Evolutionary conservation across 768 basidiomycete genomes (phyloP).

Genomic region (Lactifluus pinguis): DNA sequence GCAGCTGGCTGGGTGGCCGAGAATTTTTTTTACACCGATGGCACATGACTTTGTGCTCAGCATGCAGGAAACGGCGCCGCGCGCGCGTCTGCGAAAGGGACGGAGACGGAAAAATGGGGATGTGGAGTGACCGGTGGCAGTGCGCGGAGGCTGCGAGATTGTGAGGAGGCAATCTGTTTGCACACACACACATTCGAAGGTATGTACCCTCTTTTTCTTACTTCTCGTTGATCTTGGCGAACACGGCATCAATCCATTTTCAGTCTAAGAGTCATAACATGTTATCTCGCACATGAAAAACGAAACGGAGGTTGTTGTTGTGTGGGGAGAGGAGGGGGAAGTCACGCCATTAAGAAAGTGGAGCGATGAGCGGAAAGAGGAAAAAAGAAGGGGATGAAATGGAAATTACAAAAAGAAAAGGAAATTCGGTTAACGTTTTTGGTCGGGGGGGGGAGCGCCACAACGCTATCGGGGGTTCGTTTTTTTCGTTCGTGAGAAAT

Average conservation of each 20-base stretch:
- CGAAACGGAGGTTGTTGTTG: not conserved
- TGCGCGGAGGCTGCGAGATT: not conserved
- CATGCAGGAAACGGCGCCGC: not conserved
- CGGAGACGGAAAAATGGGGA: not conserved
- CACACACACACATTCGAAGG: not conserved
- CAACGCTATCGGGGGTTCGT: constrained; percentile 12
- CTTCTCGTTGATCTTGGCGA: not conserved
- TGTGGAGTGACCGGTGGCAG: not conserved
- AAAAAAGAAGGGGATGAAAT: not conserved
- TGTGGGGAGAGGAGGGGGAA: not conserved
- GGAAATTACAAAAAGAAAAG: constrained; percentile 1
- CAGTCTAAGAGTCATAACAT: not conserved
- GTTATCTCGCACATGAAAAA: not conserved
- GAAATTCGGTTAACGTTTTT: not conserved
- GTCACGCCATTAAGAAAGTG: not conserved
- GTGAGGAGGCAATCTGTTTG: not conserved
- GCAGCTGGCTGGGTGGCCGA: not conserved
- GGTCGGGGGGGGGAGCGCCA: constrained; percentile 1
- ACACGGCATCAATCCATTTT: not conserved
- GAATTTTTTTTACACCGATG: not conserved
- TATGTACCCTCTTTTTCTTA: not conserved
- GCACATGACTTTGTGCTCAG: not conserved
- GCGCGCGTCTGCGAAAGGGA: not conserved
- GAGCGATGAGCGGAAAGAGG: constrained; percentile 1
- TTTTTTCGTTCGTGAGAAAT: not conserved